Conservation (phyloP, 768 basidiomycete species). For the Sarcomyxa edulis region DNA sequence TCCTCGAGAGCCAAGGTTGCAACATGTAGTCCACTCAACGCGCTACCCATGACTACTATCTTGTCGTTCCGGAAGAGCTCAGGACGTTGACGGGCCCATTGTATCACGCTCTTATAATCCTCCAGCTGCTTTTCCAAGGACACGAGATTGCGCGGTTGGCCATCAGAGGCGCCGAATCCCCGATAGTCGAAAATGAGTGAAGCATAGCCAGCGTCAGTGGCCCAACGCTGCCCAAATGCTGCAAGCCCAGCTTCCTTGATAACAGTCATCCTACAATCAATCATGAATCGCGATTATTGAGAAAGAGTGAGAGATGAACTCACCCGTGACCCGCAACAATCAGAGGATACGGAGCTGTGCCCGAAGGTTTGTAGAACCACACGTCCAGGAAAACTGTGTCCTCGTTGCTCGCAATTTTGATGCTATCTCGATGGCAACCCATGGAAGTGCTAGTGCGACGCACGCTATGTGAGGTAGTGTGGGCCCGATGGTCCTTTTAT, state of each 20-base stretch:
- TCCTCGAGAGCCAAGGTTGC: constrained; percentile 14
- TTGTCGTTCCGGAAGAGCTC: constrained; percentile 18
- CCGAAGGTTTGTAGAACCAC: not conserved
- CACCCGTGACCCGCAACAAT: constrained; percentile 2
- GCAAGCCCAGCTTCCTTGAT: constrained; percentile 22
- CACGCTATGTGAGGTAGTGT: too few relatives aligned
- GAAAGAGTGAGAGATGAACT: not conserved
- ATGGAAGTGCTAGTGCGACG: too few relatives aligned
- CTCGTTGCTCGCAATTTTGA: not conserved
- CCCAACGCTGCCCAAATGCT: constrained; percentile 19
- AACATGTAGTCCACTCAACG: constrained; percentile 16
- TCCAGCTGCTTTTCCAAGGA: constrained; percentile 14
- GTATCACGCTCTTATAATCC: constrained; percentile 16
- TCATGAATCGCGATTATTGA: not conserved
- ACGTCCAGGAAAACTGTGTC: not conserved
- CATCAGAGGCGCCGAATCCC: constrained; percentile 18
- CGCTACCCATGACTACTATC: constrained; percentile 20
- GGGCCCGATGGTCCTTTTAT: too few relatives aligned
- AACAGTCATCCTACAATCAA: constrained; percentile 14
- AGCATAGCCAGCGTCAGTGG: constrained; percentile 16
- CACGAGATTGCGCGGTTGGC: constrained; percentile 19
- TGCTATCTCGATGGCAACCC: too few relatives aligned
- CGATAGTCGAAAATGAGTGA: constrained; percentile 24
- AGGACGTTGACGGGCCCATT: constrained; percentile 16
- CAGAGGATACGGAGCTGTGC: constrained; percentile 1